Evolutionary conservation across 1,284 basidiomycete species (phyloP).

Genomic region (Microbotryomycetes sp.): DNA sequence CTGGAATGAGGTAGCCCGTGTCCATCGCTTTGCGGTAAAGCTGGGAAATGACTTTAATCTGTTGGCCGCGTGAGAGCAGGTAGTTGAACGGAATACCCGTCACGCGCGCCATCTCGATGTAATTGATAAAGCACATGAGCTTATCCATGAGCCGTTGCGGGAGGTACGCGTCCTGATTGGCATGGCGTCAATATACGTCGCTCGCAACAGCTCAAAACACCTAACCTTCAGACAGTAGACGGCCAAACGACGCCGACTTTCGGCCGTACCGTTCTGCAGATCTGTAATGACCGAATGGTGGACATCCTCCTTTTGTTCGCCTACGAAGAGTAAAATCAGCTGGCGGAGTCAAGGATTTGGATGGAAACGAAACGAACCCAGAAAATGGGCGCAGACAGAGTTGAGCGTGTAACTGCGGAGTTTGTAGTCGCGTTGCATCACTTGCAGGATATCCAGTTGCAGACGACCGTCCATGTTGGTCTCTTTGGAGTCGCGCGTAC

Average conservation of each 20-base stretch:
- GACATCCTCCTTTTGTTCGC: constrained; percentile 95
- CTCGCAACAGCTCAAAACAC: background rate
- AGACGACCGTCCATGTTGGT: constrained; percentile 79
- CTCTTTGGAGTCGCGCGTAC: constrained; percentile 88
- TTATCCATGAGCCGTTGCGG: constrained; percentile 90
- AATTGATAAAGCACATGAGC: constrained; percentile 95
- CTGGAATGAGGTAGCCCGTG: constrained; percentile 76
- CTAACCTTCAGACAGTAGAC: constrained; percentile 90
- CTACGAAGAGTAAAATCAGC: constrained; percentile 9
- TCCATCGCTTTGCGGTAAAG: constrained; percentile 81
- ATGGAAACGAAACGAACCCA: constrained; percentile 45
- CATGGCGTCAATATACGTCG: background rate
- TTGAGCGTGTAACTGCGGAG: constrained; percentile 90
- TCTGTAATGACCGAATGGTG: constrained; percentile 96
- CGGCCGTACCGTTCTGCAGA: constrained; percentile 85
- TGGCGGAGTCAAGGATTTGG: background rate
- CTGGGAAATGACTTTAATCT: constrained; percentile 92
- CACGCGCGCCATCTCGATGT: constrained; percentile 90
- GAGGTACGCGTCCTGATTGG: constrained; percentile 78
- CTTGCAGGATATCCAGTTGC: constrained; percentile 86
- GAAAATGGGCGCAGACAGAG: constrained; percentile 88
- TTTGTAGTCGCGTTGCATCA: constrained; percentile 95
- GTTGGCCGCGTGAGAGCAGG: constrained; percentile 81
- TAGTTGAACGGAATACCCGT: constrained; percentile 98
- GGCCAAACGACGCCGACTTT: constrained; percentile 78